Conservation (phyloP, 192 early-diverging fungal genomes). For the Martensiomyces pterosporus region DNA sequence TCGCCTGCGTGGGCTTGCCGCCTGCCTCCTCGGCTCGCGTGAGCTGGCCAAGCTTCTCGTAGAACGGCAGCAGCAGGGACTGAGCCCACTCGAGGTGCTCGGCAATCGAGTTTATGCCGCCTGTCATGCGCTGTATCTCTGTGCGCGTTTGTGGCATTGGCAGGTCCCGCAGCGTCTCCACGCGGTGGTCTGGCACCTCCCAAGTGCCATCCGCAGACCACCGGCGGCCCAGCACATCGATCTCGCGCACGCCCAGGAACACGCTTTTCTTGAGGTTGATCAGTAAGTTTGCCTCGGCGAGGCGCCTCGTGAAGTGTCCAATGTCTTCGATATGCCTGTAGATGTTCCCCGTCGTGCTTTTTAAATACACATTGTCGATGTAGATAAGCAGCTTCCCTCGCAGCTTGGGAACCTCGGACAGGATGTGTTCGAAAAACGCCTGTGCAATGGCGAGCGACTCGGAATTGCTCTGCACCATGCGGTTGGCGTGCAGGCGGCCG, state of each 20-base stretch:
- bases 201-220: slow-evolving; percentile 5
- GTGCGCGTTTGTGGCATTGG: slow-evolving; percentile 8
- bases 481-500: slow-evolving; percentile 1
- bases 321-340: slow-evolving; percentile 11
- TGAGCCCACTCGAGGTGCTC: slow-evolving; percentile 15
- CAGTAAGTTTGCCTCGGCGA: slow-evolving; percentile 8
- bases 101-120: slow-evolving; percentile 19
- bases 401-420: not conserved
- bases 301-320: not conserved
- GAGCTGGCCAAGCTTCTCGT: slow-evolving; percentile 3
- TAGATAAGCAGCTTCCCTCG: slow-evolving; percentile 12
- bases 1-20: too few relatives aligned
- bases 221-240: slow-evolving; percentile 3
- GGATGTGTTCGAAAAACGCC: slow-evolving; percentile 11
- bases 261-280: slow-evolving; percentile 13
- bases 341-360: not conserved
- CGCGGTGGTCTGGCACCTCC: slow-evolving; percentile 10
- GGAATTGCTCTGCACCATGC: slow-evolving; percentile 22
- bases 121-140: slow-evolving; percentile 4
- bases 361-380: slow-evolving; percentile 41
- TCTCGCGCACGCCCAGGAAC: slow-evolving; percentile 5
- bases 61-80: slow-evolving; percentile 20
- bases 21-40: too few relatives aligned
- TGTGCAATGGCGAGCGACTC: slow-evolving; percentile 23
- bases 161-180: slow-evolving; percentile 9